These are phyloP conservation scores for Candida dajiaensis DNA, from an alignment of 805 yeast species.

Conservation along the genomic window DNA sequence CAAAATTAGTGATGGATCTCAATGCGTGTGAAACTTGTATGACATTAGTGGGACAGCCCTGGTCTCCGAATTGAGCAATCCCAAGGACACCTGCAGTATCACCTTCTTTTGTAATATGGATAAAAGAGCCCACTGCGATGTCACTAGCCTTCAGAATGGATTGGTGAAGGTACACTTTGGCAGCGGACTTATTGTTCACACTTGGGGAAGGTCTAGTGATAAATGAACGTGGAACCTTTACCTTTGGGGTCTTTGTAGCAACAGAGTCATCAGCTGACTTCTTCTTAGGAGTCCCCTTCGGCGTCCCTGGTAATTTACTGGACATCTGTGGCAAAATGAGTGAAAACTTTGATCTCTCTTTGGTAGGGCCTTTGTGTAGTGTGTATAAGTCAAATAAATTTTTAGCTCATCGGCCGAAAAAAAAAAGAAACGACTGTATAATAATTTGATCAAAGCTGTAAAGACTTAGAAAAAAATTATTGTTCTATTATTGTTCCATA, in stretches of 20 bases:
- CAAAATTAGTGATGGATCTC: slow-evolving; percentile 35
- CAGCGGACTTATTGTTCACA: slow-evolving; percentile 24
- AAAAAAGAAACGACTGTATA: background rate
- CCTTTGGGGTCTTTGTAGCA: slow-evolving; percentile 23
- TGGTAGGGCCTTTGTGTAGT: background rate
- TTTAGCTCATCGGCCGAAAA: background rate
- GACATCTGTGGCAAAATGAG: slow-evolving; percentile 6
- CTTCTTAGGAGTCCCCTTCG: slow-evolving; percentile 27
- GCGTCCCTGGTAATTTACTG: slow-evolving; percentile 11
- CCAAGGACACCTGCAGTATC: slow-evolving; percentile 39
- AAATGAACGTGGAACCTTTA: slow-evolving; percentile 33
- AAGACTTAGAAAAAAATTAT: no score
- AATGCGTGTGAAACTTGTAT: slow-evolving; percentile 43
- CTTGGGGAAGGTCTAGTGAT: slow-evolving; percentile 33
- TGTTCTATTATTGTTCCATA: background rate
- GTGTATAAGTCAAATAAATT: background rate
- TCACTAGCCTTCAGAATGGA: slow-evolving; percentile 43
- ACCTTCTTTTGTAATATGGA: slow-evolving; percentile 40
- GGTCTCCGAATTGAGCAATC: slow-evolving; percentile 32
- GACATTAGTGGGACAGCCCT: slow-evolving; percentile 29
- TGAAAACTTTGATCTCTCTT: background rate
- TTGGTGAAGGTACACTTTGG: slow-evolving; percentile 36
- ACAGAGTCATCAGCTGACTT: slow-evolving; percentile 15
- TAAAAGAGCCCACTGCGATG: slow-evolving; percentile 38
- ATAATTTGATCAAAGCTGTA: no score